Evolutionary conservation across 352 stramenopile genomes (phyloP).

Genomic region (Globisporangium perplexum): DNA sequence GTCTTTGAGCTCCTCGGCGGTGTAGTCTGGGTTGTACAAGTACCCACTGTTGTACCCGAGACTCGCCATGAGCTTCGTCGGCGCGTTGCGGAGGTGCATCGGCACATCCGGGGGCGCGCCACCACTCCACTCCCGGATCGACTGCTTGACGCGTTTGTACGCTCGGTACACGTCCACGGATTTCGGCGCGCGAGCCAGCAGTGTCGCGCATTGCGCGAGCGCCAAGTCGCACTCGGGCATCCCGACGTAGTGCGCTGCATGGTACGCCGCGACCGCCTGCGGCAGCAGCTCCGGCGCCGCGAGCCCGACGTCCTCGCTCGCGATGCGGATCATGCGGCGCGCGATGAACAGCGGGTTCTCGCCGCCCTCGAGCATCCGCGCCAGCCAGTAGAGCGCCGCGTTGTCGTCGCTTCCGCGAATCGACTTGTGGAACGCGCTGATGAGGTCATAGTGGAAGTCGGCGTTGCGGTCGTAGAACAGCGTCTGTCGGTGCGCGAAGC

Average conservation of each 20-base stretch:
- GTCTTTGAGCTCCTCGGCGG: conserved; percentile 53
- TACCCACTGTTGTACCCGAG: conserved; percentile 76
- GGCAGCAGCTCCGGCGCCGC: conserved; percentile 61
- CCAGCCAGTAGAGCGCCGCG: conserved; percentile 81
- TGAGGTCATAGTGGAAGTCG: conserved; percentile 84
- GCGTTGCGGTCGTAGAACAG: conserved; percentile 83
- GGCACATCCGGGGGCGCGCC: conserved; percentile 68
- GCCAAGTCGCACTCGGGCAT: conserved; percentile 86
- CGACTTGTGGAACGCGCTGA: conserved; percentile 84
- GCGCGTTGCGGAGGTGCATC: conserved; percentile 77
- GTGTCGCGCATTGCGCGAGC: conserved; percentile 71
- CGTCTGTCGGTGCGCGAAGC: conserved; percentile 65
- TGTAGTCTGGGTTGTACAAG: conserved; percentile 80
- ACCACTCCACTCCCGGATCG: conserved; percentile 44
- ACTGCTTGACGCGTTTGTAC: conserved; percentile 74
- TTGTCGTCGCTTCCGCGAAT: conserved; percentile 80
- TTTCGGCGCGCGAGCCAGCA: conserved; percentile 78
- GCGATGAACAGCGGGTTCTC: conserved; percentile 83
- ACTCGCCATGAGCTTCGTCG: conserved; percentile 74
- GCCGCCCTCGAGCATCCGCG: conserved; percentile 79
- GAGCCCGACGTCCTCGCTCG: conserved; percentile 81
- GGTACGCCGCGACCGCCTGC: conserved; percentile 64
- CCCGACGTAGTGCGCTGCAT: conserved; percentile 67
- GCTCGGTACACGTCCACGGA: conserved; percentile 80
- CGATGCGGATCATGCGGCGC: conserved; percentile 76